Percentiles rank a stretch among this genome's conserved stretches.
Conservation (phyloP, 1,284 basidiomycete genomes). For the Melampsora occidentalis region DNA sequence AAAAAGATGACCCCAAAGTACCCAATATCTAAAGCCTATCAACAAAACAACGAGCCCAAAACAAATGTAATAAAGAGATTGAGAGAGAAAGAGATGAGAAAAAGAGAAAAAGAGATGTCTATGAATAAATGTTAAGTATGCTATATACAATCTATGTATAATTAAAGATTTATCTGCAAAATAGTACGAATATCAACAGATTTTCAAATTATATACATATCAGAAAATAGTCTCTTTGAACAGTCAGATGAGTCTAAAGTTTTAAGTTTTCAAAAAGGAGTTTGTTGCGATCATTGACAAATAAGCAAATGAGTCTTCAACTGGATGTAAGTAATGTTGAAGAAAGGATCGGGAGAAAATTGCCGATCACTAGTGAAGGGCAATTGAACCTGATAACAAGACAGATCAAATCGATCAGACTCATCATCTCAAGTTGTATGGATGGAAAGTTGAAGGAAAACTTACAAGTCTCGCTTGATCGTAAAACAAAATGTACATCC, state of each 20-base stretch:
- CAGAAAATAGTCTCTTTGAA: too few relatives aligned
- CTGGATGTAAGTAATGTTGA: too few relatives aligned
- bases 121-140: background rate
- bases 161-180: background rate
- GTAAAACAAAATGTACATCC: constrained; percentile 89
- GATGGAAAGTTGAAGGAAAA: constrained; percentile 50
- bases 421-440: background rate
- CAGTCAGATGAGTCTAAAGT: too few relatives aligned
- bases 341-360: constrained; percentile 47
- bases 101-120: background rate
- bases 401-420: background rate
- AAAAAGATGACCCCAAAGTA: background rate
- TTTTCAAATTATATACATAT: too few relatives aligned
- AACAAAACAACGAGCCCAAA: background rate
- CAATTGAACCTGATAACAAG: constrained; percentile 41
- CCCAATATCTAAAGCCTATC: too few relatives aligned
- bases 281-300: too few relatives aligned
- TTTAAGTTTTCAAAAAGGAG: too few relatives aligned
- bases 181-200: too few relatives aligned
- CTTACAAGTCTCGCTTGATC: constrained; percentile 82
- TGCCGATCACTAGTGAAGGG: constrained; percentile 48
- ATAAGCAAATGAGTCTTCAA: too few relatives aligned
- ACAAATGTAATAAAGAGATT: background rate
- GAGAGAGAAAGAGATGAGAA: background rate
- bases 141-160: constrained; percentile 8